These are phyloP conservation scores for Aspergillus aculeatinus DNA, from an alignment of 2,329 filamentous ascomycete species.

Conservation along the genomic window DNA sequence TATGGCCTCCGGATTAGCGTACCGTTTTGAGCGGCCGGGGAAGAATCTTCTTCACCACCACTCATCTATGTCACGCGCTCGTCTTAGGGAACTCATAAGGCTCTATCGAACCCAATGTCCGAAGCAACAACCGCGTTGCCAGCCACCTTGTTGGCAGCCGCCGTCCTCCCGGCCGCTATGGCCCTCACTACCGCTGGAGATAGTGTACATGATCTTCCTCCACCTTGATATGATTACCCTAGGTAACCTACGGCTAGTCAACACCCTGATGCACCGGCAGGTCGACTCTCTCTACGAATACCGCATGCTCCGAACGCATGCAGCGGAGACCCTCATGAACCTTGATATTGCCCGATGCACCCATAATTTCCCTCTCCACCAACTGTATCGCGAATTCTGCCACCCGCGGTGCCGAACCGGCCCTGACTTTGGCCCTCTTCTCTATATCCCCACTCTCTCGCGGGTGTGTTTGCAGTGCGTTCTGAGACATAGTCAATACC, in stretches of 20 bases:
- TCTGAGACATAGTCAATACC: too few relatives aligned
- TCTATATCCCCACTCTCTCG: constrained; percentile 10
- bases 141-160: too few relatives aligned
- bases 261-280: not conserved
- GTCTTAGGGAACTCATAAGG: too few relatives aligned
- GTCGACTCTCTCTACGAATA: not conserved
- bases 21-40: too few relatives aligned
- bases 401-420: constrained; percentile 14
- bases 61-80: too few relatives aligned
- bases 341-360: not conserved
- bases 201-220: not conserved
- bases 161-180: too few relatives aligned
- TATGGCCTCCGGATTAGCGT: too few relatives aligned
- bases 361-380: not conserved
- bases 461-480: not conserved
- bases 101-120: too few relatives aligned
- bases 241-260: not conserved
- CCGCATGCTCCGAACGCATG: not conserved
- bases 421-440: constrained; percentile 8
- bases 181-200: not conserved
- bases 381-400: constrained; percentile 12
- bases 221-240: not conserved
- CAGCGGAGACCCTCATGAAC: not conserved
- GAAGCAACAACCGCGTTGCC: too few relatives aligned
- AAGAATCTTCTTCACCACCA: too few relatives aligned